Evolutionary conservation across 192 early-diverging fungal species (phyloP), one percentile per base, ranked within the genome.

Genomic region (Nowakowskiella sp.): DNA sequence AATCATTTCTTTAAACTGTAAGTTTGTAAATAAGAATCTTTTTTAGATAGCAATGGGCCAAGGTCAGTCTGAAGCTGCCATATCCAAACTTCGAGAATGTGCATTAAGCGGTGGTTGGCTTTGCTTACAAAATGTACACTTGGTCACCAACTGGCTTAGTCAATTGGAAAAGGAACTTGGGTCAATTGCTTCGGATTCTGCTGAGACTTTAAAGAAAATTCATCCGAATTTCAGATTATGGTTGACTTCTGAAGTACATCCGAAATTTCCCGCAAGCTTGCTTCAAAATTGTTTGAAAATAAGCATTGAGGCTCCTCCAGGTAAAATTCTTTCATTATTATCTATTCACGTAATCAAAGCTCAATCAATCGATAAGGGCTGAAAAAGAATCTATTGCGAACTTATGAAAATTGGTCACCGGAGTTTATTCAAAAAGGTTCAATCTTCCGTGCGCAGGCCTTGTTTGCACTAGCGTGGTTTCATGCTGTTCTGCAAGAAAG

Each of bases 401-500:
- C 70, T 6, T 72, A 69, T 49, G 71, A 74, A 53, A 58, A 51
- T 3, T 77, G 73, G 76, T 44, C 57, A 13, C 65, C 74, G 2
- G 54, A 64, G n/a, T 77, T 71, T 47, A 69, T 79, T 26, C 24
- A 36, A 2, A 33, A 39, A 6, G 71, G 71, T 10, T 61, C 67
- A 16, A 55, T 65, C 1, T 31, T 77, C 16, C 57, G 73, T n/a
- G 71, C 71, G 0, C 79, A 81, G 57, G 71, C 77, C 0, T 51
- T 81, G 19, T 80, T 81, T 57, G 66, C 66, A 0, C 60, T 81
- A 8, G 71, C 77, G 4, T 81, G 79, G 79, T 76, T 75, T 57
- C 79, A 81, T 57, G 73, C 77, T 0, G 66, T 81, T 6, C 57
- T 81, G 25, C 79, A 81, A 50, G 79, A 81, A 49, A 58, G 79